phyloP scores from a whole-genome alignment of 2,329 filamentous ascomycete species.

The Epichloe coenophiala region DNA sequence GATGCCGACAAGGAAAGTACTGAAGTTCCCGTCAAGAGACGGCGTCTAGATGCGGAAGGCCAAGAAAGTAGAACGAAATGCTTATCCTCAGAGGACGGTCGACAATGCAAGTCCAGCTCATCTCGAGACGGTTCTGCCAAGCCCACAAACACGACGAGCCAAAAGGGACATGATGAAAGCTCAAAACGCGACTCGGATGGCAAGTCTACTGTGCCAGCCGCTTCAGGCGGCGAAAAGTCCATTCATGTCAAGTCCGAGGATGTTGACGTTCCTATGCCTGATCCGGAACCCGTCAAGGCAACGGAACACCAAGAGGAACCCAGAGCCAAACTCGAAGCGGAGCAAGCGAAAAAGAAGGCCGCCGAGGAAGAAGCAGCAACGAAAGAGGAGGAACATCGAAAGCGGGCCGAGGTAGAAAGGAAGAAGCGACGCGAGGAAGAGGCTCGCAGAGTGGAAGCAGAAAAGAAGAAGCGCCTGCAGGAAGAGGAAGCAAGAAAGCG shows the following conservation, averaged over 20 bases:
- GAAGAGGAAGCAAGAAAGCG: constrained; percentile 21
- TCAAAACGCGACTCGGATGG: constrained; percentile 18
- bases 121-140: constrained; percentile 27
- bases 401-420: constrained; percentile 20
- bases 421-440: constrained; percentile 22
- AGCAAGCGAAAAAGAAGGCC: constrained; percentile 17
- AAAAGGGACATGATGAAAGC: constrained; percentile 30
- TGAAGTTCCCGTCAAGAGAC: constrained; percentile 39
- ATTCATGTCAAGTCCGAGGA: constrained; percentile 47
- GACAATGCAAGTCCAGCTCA: constrained; percentile 27
- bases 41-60: constrained; percentile 40
- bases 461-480: constrained; percentile 18
- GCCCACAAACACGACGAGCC: constrained; percentile 17
- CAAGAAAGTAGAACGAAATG: constrained; percentile 35
- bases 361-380: constrained; percentile 22
- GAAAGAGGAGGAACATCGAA: constrained; percentile 16
- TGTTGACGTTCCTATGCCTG: constrained; percentile 41
- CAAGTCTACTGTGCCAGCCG: constrained; percentile 28
- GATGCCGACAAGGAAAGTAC: constrained; percentile 37
- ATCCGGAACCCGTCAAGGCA: constrained; percentile 23
- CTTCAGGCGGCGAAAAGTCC: constrained; percentile 27
- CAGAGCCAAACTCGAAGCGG: constrained; percentile 13
- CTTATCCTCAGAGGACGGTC: constrained; percentile 31
- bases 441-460: constrained; percentile 18
- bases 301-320: constrained; percentile 10